These are phyloP conservation scores for Cornus kousa DNA, from an alignment of 148 eudicot genomes.

Conservation along the genomic window DNA sequence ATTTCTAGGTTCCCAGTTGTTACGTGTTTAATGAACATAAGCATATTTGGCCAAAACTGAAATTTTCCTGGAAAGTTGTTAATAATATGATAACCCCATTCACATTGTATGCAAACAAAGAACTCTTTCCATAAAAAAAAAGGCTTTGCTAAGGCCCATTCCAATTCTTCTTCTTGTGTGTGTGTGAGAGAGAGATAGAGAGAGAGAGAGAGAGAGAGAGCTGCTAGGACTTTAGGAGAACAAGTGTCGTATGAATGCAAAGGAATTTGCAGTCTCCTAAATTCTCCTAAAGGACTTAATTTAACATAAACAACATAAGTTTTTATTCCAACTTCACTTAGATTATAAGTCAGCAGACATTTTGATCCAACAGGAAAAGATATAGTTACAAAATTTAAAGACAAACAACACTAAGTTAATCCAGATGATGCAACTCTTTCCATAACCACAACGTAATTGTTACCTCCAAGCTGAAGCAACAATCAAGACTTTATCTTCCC, in stretches of 20 bases:
- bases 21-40: too few species aligned
- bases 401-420: neutral
- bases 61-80: too few species aligned
- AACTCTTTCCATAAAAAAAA: too few species aligned
- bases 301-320: neutral
- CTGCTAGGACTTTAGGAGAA: too few species aligned
- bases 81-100: too few species aligned
- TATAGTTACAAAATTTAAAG: neutral
- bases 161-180: too few species aligned
- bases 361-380: slow-evolving; percentile 1
- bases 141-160: too few species aligned
- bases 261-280: neutral
- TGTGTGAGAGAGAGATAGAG: too few species aligned
- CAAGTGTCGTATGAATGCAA: neutral
- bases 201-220: too few species aligned
- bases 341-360: neutral
- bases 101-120: too few species aligned
- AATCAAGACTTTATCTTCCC: slow-evolving; percentile 78
- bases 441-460: neutral
- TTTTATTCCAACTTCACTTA: neutral
- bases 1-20: too few species aligned
- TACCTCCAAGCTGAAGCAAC: slow-evolving; percentile 84
- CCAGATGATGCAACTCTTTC: neutral
- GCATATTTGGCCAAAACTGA: too few species aligned
- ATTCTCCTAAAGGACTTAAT: neutral